Evolutionary conservation across 345 rosid species (phyloP).

Genomic region (Rubroshorea leprosula): DNA sequence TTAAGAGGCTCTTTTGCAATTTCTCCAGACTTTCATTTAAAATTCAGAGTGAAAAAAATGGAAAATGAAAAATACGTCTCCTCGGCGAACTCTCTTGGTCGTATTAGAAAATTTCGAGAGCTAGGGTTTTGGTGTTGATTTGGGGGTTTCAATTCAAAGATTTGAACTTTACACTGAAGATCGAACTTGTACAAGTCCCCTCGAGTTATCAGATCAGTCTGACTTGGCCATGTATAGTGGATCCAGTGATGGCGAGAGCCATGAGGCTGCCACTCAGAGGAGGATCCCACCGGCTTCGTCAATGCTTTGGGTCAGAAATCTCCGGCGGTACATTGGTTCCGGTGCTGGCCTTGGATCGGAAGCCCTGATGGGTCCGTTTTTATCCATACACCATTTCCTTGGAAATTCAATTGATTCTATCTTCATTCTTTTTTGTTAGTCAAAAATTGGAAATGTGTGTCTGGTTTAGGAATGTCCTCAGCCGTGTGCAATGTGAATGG

Average conservation of each 20-base stretch:
- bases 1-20: too few species aligned
- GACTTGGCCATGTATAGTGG: constrained; percentile 68
- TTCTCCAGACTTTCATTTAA: too few species aligned
- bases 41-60: too few species aligned
- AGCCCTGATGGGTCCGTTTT: constrained; percentile 85
- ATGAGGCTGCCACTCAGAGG: constrained; percentile 67
- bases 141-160: constrained; percentile 8
- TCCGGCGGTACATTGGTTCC: constrained; percentile 87
- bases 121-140: constrained; percentile 20
- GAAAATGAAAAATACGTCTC: too few species aligned
- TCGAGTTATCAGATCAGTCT: constrained; percentile 1
- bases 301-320: constrained; percentile 94
- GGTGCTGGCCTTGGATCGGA: constrained; percentile 98
- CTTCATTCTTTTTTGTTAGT: background rate
- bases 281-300: constrained; percentile 94
- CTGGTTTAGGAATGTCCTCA: background rate
- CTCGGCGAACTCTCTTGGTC: background rate
- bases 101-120: constrained; percentile 11
- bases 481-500: background rate
- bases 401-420: background rate
- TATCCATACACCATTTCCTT: background rate
- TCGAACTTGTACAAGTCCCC: constrained; percentile 11
- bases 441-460: background rate
- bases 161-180: constrained; percentile 5
- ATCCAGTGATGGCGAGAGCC: constrained; percentile 95